Evolutionary conservation across 1,284 basidiomycete species (phyloP), one percentile per base, ranked within the genome.

Genomic region (Stygiomarasmius scandens): DNA sequence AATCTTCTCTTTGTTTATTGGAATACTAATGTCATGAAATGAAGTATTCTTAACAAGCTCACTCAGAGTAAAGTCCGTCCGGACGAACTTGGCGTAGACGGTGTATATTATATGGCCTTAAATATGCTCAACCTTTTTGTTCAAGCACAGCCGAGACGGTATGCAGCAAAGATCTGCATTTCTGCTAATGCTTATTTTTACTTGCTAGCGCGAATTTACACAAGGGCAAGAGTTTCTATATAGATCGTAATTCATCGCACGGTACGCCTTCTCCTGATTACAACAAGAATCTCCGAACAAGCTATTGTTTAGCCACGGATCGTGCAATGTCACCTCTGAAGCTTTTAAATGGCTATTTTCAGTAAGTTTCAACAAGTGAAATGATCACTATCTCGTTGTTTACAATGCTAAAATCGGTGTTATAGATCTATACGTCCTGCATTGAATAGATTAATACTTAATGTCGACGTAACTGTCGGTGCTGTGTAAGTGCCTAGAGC

Each of bases 381-480:
- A 58, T 51, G 34, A 27, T 27, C 12, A 22, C 41, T 11, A 11
- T 29, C 11, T 27, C 19, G 27, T 22, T 14, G 12, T 10, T 27
- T 41, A 32, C 29, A 32, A 12, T n/a, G 29, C 29, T 32, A 32
- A 32, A 6, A 12, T 49, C 38, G 52, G n/a, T 29, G 14, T 24
- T 54, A n/a, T 50, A 77, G 76, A 64, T 76, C 73, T 22, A 73
- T 77, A 11, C 68, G 77, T 16, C 72, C 74, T 0, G 69, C 74
- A 0, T 63, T 72, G 6, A 67, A 68, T 19, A 60, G 66, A 20
- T 63, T 79, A 29, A 58, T 78, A 9, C 65, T 78, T 55, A 78
- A 78, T 49, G 70, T 78, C 14, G 76, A 79, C 54, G 69, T 73
- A 3, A 71, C 74, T 1, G 69, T 74, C 16, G 77, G 76, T 29